Percentiles rank a stretch among this genome's conserved stretches.
Conservation (phyloP, 192 early-diverging fungal species). For the Mortierella hygrophila region DNA sequence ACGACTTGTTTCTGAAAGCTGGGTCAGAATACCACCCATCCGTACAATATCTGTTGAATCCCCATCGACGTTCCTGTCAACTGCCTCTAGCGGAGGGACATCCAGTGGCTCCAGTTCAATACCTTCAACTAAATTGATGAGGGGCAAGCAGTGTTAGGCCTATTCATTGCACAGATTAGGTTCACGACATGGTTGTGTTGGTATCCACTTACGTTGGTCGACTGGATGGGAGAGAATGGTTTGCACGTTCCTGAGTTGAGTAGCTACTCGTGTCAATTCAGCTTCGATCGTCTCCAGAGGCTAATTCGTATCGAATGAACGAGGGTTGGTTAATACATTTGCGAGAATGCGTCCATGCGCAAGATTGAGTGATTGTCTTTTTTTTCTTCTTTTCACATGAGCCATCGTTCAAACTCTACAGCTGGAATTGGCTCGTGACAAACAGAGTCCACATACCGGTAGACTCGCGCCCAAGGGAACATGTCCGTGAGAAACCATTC, state of each 20-base stretch:
- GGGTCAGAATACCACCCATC: slow-evolving; percentile 33
- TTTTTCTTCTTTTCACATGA: slow-evolving; percentile 41
- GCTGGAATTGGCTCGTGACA: slow-evolving; percentile 12
- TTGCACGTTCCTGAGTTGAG: slow-evolving; percentile 49
- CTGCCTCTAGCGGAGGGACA: slow-evolving; percentile 29
- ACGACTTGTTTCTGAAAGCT: slow-evolving; percentile 41
- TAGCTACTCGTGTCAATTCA: slow-evolving; percentile 36
- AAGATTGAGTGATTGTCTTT: not conserved
- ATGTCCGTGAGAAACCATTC: slow-evolving; percentile 16
- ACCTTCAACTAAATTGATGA: slow-evolving; percentile 21
- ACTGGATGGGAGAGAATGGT: slow-evolving; percentile 43
- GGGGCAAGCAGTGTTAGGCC: not conserved
- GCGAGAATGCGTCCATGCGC: not conserved
- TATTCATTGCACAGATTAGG: not conserved
- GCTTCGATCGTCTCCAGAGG: slow-evolving; percentile 46
- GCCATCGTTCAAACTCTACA: not conserved
- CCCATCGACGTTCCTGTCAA: slow-evolving; percentile 33
- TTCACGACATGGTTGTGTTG: not conserved
- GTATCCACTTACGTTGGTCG: slow-evolving; percentile 31
- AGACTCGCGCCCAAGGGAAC: slow-evolving; percentile 35
- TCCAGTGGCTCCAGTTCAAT: slow-evolving; percentile 41
- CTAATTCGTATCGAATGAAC: slow-evolving; percentile 10
- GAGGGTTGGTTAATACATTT: not conserved
- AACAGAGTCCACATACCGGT: slow-evolving; percentile 19
- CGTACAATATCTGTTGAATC: slow-evolving; percentile 43